Evolutionary conservation across 2,329 filamentous ascomycete genomes (phyloP).

Genomic region (Penicillium sp.): DNA sequence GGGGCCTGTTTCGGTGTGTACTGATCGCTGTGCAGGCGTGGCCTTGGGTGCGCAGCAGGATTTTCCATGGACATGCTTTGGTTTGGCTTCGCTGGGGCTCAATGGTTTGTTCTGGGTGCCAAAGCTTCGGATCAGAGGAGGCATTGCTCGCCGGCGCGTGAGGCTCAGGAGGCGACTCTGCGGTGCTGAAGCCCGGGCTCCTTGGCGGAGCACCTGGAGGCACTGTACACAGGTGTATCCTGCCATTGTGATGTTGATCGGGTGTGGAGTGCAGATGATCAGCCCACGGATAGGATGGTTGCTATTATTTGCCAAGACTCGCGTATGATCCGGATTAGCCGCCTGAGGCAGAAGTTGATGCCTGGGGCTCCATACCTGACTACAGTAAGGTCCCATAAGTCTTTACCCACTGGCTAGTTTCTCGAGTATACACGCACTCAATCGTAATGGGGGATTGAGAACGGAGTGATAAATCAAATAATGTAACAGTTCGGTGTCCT

Average conservation of each 20-base stretch:
- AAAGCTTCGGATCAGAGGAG: constrained; percentile 30
- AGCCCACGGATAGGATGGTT: constrained; percentile 8
- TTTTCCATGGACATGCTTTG: constrained; percentile 14
- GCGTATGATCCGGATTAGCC: constrained; percentile 10
- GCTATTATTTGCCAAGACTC: constrained; percentile 12
- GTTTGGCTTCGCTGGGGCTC: constrained; percentile 20
- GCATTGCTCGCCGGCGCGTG: constrained; percentile 27
- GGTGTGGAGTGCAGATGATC: constrained; percentile 8
- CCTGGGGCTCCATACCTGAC: background rate
- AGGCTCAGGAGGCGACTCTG: constrained; percentile 26
- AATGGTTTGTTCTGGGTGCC: constrained; percentile 27
- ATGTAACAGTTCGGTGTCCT: too few species aligned
- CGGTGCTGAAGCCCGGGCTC: constrained; percentile 25
- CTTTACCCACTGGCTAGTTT: too few species aligned
- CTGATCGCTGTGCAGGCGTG: constrained; percentile 27
- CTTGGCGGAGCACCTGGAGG: constrained; percentile 37
- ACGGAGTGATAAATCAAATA: too few species aligned
- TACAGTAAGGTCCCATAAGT: too few species aligned
- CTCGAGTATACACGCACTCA: too few species aligned
- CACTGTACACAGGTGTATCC: constrained; percentile 45
- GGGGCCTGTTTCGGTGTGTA: constrained; percentile 25
- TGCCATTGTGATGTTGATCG: constrained; percentile 35
- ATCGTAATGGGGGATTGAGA: too few species aligned
- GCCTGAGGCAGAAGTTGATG: background rate
- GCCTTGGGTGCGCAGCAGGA: constrained; percentile 9